Conservation (phyloP, 306 rosid species). For the Fragaria iinumae region DNA sequence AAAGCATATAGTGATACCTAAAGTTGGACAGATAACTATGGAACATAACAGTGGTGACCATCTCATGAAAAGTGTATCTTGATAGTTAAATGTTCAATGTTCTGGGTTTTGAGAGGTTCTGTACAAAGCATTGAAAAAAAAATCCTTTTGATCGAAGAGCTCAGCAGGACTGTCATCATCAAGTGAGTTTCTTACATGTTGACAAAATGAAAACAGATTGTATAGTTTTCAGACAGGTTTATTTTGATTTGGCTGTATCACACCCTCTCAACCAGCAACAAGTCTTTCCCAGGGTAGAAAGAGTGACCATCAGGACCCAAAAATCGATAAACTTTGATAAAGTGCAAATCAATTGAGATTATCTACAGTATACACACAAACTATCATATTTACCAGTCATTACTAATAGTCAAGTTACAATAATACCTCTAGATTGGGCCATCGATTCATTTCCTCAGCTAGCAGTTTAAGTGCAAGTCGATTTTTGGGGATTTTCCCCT, state of each 20-base stretch:
- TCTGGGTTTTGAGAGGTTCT: background rate
- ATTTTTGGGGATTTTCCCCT: conserved; percentile 76
- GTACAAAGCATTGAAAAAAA: background rate
- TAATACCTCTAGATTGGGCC: conserved; percentile 95
- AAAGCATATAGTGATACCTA: background rate
- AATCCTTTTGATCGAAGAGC: background rate
- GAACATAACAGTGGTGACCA: background rate
- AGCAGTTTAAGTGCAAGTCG: conserved; percentile 61
- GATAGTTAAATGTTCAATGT: background rate
- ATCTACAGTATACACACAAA: background rate
- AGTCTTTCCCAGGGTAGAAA: background rate
- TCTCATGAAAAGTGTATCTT: background rate
- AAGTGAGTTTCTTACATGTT: background rate
- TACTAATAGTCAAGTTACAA: conserved; percentile 20
- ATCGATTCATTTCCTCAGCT: conserved; percentile 81
- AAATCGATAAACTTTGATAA: background rate
- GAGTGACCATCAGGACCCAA: background rate
- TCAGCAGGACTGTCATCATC: background rate
- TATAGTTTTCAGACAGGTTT: background rate
- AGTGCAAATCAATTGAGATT: background rate
- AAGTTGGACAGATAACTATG: background rate
- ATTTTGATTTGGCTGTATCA: background rate
- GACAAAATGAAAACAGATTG: background rate
- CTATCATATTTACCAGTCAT: background rate
- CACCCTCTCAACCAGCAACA: background rate